These are phyloP conservation scores for Pythium myriotylum DNA, from an alignment of 352 stramenopile species.

Conservation along the genomic window DNA sequence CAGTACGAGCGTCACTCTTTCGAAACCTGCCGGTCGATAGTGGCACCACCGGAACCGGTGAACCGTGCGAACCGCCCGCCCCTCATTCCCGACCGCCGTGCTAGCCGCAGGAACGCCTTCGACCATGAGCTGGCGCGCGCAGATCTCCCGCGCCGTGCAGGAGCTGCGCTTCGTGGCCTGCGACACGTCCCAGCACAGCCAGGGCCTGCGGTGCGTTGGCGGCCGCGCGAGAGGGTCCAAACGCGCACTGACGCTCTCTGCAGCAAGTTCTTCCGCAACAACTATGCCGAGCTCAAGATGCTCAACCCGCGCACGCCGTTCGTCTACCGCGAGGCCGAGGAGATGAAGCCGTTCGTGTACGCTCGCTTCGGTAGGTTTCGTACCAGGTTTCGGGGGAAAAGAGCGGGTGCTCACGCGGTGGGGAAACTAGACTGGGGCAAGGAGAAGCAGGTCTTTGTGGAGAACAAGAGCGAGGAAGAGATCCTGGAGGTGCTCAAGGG, in stretches of 20 bases:
- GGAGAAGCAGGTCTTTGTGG: slow-evolving; percentile 82
- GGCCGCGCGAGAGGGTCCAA: too few species aligned
- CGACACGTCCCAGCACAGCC: slow-evolving; percentile 84
- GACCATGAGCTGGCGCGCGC: slow-evolving; percentile 85
- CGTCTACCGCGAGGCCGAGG: slow-evolving; percentile 86
- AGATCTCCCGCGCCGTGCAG: slow-evolving; percentile 86
- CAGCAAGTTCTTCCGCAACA: slow-evolving; percentile 86
- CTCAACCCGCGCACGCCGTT: slow-evolving; percentile 83
- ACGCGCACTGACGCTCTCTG: too few species aligned
- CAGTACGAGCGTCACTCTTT: slow-evolving; percentile 14
- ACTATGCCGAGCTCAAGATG: slow-evolving; percentile 90
- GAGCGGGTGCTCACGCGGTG: too few species aligned
- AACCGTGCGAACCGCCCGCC: slow-evolving; percentile 17
- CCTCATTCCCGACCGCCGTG: slow-evolving; percentile 2
- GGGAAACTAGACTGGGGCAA: slow-evolving; percentile 67
- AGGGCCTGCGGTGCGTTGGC: slow-evolving; percentile 72
- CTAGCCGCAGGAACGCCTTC: slow-evolving; percentile 6
- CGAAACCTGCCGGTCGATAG: slow-evolving; percentile 10
- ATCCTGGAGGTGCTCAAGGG: slow-evolving; percentile 73
- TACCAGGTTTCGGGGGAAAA: too few species aligned
- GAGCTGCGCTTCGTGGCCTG: slow-evolving; percentile 86
- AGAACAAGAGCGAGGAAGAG: slow-evolving; percentile 86
- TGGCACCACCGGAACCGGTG: slow-evolving; percentile 21
- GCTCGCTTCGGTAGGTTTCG: slow-evolving; percentile 75
- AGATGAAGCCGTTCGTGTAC: slow-evolving; percentile 90